Evolutionary conservation across 2,329 filamentous ascomycete genomes (phyloP), one percentile per base, ranked within the genome.

Genomic region (Fusarium fracticaudum): DNA sequence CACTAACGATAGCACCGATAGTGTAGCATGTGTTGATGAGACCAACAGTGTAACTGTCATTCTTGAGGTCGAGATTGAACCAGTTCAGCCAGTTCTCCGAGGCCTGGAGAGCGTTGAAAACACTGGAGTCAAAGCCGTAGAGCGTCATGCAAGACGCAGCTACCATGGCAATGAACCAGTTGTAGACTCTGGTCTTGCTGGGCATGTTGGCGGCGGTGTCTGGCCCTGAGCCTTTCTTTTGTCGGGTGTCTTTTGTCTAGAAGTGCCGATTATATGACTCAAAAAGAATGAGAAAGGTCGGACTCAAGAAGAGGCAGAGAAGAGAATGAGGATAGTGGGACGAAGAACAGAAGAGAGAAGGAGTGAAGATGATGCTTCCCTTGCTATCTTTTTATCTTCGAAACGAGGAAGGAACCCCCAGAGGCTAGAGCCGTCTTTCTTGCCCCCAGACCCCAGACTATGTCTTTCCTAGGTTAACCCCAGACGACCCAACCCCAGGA

Each of bases 111-210:
- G 91, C 91, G 80, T 94, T 94, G 85, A 91, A 94, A 53, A 93
- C 91, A 43, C 91, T 92, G 4, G 91, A 91, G 86, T 93, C 92
- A 79, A 93, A 93, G 65, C 92, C 92, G 79, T 93, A 93, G 50
- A 94, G 86, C 29, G 93, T 91, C 92, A 93, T 93, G 81, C 91
- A 93, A 80, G 91, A 90, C 77, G 92, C 91, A 64, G 91, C 91
- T 73, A 93, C 89, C 62, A 92, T 85, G 68, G 90, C 91, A 74
- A 92, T 90, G 84, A 91, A 93, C 77, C 77, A 78, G 72, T 78
- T 78, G 74, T 78, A 78, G 60, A 50, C 58, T 64, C 81, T 81
- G 69, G 79, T 82, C 64, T 79, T 80, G 74, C 60, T 78, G 54
- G 78, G 71, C 82, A 84, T 84, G 51, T 78, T 81, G 78, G 67